Conservation (phyloP, 2,329 filamentous ascomycete genomes). For the Emmonsiellopsis sp. region DNA sequence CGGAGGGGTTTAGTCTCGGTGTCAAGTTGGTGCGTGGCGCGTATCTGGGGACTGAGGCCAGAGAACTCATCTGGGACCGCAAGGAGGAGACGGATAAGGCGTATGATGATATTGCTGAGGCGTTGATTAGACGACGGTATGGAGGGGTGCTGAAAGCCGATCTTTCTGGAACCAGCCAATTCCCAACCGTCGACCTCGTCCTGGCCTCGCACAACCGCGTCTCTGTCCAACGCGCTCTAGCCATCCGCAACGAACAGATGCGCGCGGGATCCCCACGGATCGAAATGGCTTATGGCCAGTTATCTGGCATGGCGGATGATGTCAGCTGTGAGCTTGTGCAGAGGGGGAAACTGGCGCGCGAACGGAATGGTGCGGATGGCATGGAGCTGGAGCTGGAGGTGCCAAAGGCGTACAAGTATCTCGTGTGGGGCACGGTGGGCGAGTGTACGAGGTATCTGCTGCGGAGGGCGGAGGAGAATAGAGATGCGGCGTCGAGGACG, state of each 20-base stretch:
- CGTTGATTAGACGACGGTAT: conserved; percentile 56
- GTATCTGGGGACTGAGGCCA: conserved; percentile 60
- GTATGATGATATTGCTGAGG: conserved; percentile 63
- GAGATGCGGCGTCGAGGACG: conserved; percentile 46
- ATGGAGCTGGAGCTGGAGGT: conserved; percentile 20
- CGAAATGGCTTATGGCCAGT: conserved; percentile 45
- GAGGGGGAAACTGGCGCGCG: conserved; percentile 11
- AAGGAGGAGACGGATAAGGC: conserved; percentile 60
- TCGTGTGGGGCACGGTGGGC: conserved; percentile 47
- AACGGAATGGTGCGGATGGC: conserved; percentile 13
- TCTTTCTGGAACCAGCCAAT: conserved; percentile 23
- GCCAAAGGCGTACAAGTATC: conserved; percentile 46
- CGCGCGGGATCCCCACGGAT: conserved; percentile 30
- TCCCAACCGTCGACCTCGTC: conserved; percentile 54
- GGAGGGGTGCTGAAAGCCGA: conserved; percentile 37
- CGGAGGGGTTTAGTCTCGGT: conserved; percentile 57
- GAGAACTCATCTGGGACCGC: conserved; percentile 60
- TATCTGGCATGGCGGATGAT: conserved; percentile 54
- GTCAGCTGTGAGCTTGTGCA: conserved; percentile 42
- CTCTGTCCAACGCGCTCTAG: conserved; percentile 50
- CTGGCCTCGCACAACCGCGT: conserved; percentile 74
- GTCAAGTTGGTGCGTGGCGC: conserved; percentile 69
- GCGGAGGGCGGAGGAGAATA: conserved; percentile 48
- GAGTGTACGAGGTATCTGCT: conserved; percentile 74
- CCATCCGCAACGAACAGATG: conserved; percentile 39